Evolutionary conservation across 345 rosid genomes (phyloP).

Genomic region (Xanthoceras sorbifolium): DNA sequence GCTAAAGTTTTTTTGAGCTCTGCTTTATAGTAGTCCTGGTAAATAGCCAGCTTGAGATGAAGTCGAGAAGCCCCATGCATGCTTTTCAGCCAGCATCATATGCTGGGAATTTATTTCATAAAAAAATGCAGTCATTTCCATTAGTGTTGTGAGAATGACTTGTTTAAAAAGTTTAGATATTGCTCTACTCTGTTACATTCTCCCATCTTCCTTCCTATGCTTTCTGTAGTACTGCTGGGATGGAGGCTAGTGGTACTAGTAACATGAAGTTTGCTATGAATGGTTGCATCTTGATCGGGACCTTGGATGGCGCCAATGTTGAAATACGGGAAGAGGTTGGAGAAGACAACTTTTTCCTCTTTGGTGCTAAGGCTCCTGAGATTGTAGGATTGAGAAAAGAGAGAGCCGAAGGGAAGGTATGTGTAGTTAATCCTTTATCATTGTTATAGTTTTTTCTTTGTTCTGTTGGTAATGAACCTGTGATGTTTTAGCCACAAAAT

Average conservation of each 20-base stretch:
- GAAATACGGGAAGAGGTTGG: constrained; percentile 86
- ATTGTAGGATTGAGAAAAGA: constrained; percentile 70
- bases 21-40: neutral
- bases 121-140: neutral
- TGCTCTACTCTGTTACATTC: neutral
- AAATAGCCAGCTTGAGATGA: neutral
- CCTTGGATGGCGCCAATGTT: constrained; percentile 86
- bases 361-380: constrained; percentile 76
- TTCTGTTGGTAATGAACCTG: neutral
- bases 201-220: neutral
- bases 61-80: neutral
- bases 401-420: constrained; percentile 75
- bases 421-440: neutral
- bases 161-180: neutral
- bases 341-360: constrained; percentile 80
- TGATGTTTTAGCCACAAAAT: neutral
- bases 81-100: neutral
- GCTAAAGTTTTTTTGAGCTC: neutral
- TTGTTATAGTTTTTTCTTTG: neutral
- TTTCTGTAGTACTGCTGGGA: constrained; percentile 76
- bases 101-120: neutral
- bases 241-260: constrained; percentile 97
- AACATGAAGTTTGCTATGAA: constrained; percentile 94
- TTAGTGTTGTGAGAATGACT: neutral
- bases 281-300: constrained; percentile 77